These are phyloP conservation scores for Vicia villosa DNA, from an alignment of 306 rosid genomes.

Conservation along the genomic window DNA sequence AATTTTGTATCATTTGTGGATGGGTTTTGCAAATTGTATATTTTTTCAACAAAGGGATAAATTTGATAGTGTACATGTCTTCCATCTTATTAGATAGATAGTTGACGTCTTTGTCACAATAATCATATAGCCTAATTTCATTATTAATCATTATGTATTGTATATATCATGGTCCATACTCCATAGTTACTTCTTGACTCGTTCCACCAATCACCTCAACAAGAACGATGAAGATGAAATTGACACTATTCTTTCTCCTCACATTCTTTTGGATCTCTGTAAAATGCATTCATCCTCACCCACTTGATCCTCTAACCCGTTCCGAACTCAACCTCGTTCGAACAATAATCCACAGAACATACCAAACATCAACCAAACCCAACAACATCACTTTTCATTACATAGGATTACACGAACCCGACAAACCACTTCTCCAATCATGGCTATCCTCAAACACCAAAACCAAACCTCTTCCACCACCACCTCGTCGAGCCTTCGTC, in stretches of 20 bases:
- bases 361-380: background rate
- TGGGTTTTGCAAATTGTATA: no score
- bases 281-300: no score
- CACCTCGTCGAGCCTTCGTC: constrained; percentile 55
- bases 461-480: constrained; percentile 1
- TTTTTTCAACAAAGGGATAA: no score
- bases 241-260: background rate
- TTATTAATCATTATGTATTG: no score
- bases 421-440: constrained; percentile 45
- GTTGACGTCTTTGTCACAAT: no score
- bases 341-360: constrained; percentile 34
- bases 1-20: no score
- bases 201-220: background rate
- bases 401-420: constrained; percentile 60
- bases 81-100: no score
- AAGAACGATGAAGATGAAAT: background rate
- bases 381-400: constrained; percentile 51
- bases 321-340: constrained; percentile 27
- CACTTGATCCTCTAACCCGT: background rate
- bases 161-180: background rate
- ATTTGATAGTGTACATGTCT: no score
- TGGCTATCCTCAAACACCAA: constrained; percentile 44
- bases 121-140: no score
- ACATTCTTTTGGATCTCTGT: no score
- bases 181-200: background rate